Base-by-base conservation (phyloP, 768 basidiomycete species). In the Pleurotus giganteus region DNA sequence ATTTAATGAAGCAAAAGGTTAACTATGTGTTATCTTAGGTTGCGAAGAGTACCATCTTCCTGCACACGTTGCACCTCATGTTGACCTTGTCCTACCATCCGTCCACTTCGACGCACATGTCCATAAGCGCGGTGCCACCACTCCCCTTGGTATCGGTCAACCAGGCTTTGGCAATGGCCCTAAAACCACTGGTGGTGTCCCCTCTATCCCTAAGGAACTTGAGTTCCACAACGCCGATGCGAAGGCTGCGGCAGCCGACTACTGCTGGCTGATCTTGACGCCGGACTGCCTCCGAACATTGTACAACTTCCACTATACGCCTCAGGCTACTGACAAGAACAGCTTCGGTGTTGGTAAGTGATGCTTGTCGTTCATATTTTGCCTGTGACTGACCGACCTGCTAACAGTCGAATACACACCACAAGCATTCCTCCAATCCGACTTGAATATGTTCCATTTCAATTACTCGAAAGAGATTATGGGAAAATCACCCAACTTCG, bases 401-500 rank as follows among this genome's bases (percentile, higher is more conserved):
- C 9, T 17, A 23, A 8, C 53, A 79, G 80, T 77, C 57, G 81
- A 83, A 61, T 83, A 74, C 59, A 76, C 78, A 4, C 82, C 81
- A 0, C 73, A 80, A 55, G 66, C 78, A 6, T 82, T 72, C 58
- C 47, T 70, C 19, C 75, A 74, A 43, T 61, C 66, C 1, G 81
- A 82, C 53, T 69, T 81, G 17, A 65, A 82, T 50, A 17, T 74
- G 60, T 82, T 82, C 58, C 62, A 68, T 39, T 53, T 29, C 15
- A 70, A 70, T 52, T 75, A 71, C 57, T 67, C 73, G 2, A 60
- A 59, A 19, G 57, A 45, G n/a, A 51, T 71, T 17, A 64, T 71
- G 11, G 74, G 73, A 0, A 57, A 57, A 36, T 65, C 65, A 1
- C 76, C 74, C 8, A 65, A 64, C 11, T 28, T 67, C 7, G 69